Conservation (phyloP, 768 basidiomycete species). For the Russula sp. region DNA sequence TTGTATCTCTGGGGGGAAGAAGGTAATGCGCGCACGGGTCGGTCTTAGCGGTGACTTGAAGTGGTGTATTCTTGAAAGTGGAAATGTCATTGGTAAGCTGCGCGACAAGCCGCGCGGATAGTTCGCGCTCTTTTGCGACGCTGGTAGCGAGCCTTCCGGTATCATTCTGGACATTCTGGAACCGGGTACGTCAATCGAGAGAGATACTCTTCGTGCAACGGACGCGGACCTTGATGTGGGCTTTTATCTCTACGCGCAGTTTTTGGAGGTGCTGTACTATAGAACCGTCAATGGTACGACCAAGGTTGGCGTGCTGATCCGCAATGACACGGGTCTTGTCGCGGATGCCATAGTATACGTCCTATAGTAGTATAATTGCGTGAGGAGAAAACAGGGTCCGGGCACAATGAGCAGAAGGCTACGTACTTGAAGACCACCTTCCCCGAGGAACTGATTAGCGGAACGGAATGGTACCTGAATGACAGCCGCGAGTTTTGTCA, state of each 20-base stretch:
- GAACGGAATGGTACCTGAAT: conserved; percentile 96
- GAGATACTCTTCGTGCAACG: neutral
- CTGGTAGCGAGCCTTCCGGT: conserved; percentile 86
- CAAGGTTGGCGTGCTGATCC: conserved; percentile 94
- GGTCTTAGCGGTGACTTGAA: conserved; percentile 68
- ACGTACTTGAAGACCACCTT: conserved; percentile 82
- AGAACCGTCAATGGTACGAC: conserved; percentile 91
- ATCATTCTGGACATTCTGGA: conserved; percentile 90
- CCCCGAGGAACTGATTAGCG: conserved; percentile 97
- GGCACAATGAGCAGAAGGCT: neutral
- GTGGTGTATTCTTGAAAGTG: conserved; percentile 93
- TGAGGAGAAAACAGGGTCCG: neutral
- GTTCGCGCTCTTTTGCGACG: conserved; percentile 90
- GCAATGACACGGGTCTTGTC: conserved; percentile 92
- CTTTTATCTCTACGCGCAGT: conserved; percentile 91
- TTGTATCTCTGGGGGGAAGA: conserved; percentile 19
- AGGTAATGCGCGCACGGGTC: conserved; percentile 66
- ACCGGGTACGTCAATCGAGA: neutral
- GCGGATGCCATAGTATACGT: conserved; percentile 86
- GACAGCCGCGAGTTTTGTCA: conserved; percentile 88
- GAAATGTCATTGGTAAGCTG: conserved; percentile 85
- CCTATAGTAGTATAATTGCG: conserved; percentile 38
- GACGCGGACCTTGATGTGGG: conserved; percentile 78
- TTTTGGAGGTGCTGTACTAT: conserved; percentile 98
- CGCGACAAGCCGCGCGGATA: conserved; percentile 77